These are phyloP conservation scores for Rhodocollybia butyracea DNA, from an alignment of 768 basidiomycete genomes.

Conservation along the genomic window DNA sequence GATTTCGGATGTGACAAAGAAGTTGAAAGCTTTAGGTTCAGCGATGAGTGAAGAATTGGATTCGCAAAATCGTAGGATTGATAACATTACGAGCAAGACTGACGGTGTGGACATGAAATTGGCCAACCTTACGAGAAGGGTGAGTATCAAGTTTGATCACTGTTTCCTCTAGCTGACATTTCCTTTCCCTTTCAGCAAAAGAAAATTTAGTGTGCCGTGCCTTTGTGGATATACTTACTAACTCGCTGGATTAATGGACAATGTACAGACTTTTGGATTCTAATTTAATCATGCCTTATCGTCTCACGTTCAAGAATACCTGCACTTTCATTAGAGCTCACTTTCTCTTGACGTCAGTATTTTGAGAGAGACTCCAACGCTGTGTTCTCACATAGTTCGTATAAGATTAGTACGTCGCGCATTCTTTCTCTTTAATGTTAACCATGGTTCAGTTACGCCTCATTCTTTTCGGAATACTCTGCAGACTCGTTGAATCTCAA, in stretches of 20 bases:
- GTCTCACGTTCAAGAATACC: background rate
- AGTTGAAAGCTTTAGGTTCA: constrained; percentile 72
- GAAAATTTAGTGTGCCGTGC: constrained; percentile 41
- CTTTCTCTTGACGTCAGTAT: too few relatives aligned
- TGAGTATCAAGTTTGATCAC: constrained; percentile 31
- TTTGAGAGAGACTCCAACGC: too few relatives aligned
- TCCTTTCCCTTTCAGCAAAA: constrained; percentile 44
- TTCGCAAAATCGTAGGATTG: constrained; percentile 78
- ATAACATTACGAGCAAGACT: constrained; percentile 75
- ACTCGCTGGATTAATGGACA: too few relatives aligned
- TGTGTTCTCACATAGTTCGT: too few relatives aligned
- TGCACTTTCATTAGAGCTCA: too few relatives aligned
- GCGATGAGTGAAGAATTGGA: constrained; percentile 90
- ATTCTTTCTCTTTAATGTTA: background rate
- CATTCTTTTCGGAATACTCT: background rate
- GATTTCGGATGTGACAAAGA: constrained; percentile 71
- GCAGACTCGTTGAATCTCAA: background rate
- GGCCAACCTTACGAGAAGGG: constrained; percentile 78
- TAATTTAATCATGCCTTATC: background rate
- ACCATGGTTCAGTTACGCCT: too few relatives aligned
- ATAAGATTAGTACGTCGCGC: too few relatives aligned
- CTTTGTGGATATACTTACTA: too few relatives aligned
- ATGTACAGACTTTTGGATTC: too few relatives aligned
- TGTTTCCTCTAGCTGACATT: constrained; percentile 7
- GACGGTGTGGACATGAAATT: constrained; percentile 71